Conservation (phyloP, 1,284 basidiomycete genomes). For the Anthracocystis panici-leucophaei region DNA sequence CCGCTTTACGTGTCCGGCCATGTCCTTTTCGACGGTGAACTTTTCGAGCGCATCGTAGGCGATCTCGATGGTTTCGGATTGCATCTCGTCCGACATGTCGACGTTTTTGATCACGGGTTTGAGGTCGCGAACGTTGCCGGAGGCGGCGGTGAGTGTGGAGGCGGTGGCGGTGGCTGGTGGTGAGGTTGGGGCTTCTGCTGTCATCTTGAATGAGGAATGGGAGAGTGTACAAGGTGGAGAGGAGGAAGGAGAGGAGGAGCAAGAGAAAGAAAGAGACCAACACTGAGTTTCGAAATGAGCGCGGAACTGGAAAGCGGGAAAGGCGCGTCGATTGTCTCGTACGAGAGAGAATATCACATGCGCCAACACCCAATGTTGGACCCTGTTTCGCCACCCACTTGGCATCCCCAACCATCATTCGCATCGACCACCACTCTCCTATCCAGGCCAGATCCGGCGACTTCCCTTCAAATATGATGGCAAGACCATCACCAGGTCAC, state of each 20-base stretch:
- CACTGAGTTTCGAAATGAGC: constrained; percentile 10
- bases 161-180: constrained; percentile 6
- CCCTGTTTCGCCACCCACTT: too few relatives aligned
- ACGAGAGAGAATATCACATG: too few relatives aligned
- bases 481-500: constrained; percentile 24
- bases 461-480: constrained; percentile 4
- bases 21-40: constrained; percentile 93
- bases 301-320: neutral
- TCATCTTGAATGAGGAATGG: constrained; percentile 12
- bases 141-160: neutral
- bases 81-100: constrained; percentile 97
- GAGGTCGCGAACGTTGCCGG: constrained; percentile 26
- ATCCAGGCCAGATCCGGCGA: neutral
- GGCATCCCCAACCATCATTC: constrained; percentile 2
- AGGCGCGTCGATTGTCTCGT: too few relatives aligned
- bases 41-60: constrained; percentile 86
- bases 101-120: constrained; percentile 92
- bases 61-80: constrained; percentile 89
- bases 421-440: neutral
- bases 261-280: constrained; percentile 25
- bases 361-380: too few relatives aligned
- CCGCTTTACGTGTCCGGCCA: constrained; percentile 97
- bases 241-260: neutral
- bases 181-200: constrained; percentile 21
- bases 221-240: neutral